Conservation (phyloP, 164 flowering plant species). For the Brasenia schreberi region DNA sequence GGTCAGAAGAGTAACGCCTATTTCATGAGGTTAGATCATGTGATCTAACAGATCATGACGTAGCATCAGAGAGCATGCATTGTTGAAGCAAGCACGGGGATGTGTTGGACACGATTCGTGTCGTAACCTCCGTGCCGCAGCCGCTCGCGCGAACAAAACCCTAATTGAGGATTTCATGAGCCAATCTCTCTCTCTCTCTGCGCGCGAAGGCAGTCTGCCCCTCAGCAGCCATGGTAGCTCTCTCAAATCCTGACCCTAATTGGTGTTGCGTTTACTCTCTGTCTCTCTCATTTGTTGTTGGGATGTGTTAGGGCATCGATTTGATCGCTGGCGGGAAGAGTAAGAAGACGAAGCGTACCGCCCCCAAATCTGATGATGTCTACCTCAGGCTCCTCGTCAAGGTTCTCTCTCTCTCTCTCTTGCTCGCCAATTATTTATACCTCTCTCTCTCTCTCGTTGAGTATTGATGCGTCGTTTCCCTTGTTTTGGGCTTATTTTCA, state of each 20-base stretch:
- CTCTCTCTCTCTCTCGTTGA: background rate
- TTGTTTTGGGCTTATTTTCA: too few relatives aligned
- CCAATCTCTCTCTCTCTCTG: background rate
- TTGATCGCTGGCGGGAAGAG: conserved; percentile 29
- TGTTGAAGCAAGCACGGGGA: too few relatives aligned
- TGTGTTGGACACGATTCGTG: too few relatives aligned
- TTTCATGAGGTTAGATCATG: too few relatives aligned
- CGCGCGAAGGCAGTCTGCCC: background rate
- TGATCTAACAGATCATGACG: too few relatives aligned
- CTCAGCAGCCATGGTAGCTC: background rate
- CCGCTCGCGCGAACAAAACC: background rate
- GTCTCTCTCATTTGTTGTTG: background rate
- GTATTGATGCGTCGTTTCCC: background rate
- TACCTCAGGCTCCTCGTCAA: conserved; percentile 14
- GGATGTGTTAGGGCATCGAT: conserved; percentile 10
- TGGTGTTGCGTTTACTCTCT: background rate
- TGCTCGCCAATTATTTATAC: background rate
- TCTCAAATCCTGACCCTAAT: background rate
- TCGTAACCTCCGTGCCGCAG: too few relatives aligned
- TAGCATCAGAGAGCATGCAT: too few relatives aligned
- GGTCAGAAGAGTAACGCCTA: too few relatives aligned
- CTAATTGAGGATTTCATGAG: background rate
- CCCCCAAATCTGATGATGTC: conserved; percentile 12
- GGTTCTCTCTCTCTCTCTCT: conserved; percentile 1
- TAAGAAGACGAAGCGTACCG: conserved; percentile 11